Base-by-base conservation (phyloP, 2,329 filamentous ascomycete species). In the Raffaelea albimanens region DNA sequence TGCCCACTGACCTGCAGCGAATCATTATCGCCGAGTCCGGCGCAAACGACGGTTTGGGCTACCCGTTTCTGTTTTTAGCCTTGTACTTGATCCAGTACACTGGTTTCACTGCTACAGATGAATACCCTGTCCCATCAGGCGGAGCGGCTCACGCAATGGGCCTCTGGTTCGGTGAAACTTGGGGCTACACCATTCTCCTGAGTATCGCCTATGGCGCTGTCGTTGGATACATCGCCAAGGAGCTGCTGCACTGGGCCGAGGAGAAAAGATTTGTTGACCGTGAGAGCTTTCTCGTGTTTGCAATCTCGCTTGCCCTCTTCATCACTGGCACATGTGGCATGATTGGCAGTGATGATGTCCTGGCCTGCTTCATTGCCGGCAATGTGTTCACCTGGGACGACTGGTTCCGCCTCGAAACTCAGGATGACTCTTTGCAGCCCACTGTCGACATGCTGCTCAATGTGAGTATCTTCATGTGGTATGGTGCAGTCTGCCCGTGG, bases 381-480 rank as follows among this genome's bases (percentile, higher is more conserved):
- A 95, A 95, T 58, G 79, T 78, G 1, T 95, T 96, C 56, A 95
- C 87, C 0, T 91, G 87, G 81, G 89, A 95, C 61, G 88, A 95
- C 64, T 94, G 87, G 88, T 96, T 95, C 65, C 83, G 90, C 0
- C 70, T 91, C 1, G 86, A 94, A 63, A 96, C 90, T 0, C 70
- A 84, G 56, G 90, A 95, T 56, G 91, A 96, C 59, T 90, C 86
- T 2, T 75, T 96, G n/a, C 89, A 96, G 61, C 89, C 89, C 0
- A 95, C 89, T 0, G 85, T 96, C 41, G 89, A 96, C 62, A 95
- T 95, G 88, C 73, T 96, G 2, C 81, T 96, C 49, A 96, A 96
- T 60, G 79, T 94, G 3, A 73, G 82, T 18, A 77, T 96, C 36
- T 96, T 96, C 62, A 79, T 95, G 64, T 96, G 88, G 89, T 91